Evolutionary conservation across 345 rosid species (phyloP).

Genomic region (Pelargonium nanum): DNA sequence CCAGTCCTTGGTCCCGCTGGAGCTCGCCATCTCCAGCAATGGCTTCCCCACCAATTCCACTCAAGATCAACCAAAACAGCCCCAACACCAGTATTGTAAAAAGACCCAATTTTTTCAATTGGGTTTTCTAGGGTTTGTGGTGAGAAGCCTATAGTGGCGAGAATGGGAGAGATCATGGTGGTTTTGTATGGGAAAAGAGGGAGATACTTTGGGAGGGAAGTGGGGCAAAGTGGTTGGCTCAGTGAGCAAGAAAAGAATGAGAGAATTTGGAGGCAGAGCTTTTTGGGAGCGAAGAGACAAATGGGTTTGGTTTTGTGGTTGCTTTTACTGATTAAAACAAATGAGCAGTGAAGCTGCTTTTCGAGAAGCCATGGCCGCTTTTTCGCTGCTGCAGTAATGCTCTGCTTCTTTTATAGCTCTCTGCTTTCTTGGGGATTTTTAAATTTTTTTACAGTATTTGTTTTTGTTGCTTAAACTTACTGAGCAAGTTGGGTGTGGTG

Average conservation of each 20-base stretch:
- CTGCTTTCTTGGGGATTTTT: background rate
- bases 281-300: background rate
- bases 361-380: background rate
- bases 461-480: no score
- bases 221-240: conserved; percentile 52
- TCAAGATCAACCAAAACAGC: background rate
- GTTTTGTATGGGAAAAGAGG: background rate
- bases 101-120: background rate
- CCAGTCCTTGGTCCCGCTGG: conserved; percentile 51
- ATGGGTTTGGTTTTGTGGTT: background rate
- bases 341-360: background rate
- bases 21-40: conserved; percentile 50
- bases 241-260: conserved; percentile 48
- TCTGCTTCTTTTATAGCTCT: background rate
- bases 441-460: no score
- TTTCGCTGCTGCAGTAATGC: no score
- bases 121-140: background rate
- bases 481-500: no score
- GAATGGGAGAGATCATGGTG: background rate
- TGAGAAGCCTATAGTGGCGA: no score
- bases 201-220: conserved; percentile 51
- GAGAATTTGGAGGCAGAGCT: background rate
- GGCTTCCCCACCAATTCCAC: no score
- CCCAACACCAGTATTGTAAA: background rate
- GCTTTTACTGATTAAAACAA: conserved; percentile 13